Evolutionary conservation across 2,329 filamentous ascomycete species (phyloP), one percentile per base, ranked within the genome.

Genomic region (Calonectria pseudoreteaudii): DNA sequence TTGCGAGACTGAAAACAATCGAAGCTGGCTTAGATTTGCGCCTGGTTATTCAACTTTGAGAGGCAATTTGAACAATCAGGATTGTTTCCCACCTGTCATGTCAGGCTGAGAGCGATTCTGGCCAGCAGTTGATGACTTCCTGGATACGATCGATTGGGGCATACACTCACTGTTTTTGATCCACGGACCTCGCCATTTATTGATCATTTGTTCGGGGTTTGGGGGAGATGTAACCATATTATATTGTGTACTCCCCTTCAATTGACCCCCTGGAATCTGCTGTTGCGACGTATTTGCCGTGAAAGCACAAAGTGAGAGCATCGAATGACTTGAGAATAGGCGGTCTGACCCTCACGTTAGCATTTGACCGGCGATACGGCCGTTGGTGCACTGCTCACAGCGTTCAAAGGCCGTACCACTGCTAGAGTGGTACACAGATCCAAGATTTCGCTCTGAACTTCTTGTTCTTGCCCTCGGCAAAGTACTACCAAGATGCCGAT

Each of bases 371-470:
- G 56, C 6, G 56, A 62, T 62, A 62, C 56, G 34, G 56, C 56
- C 56, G 56, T 62, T 62, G 56, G 36, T 62, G 23, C 34, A 28
- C 23, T 41, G n/a, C 26, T 26, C 34, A 53, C 56, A 18, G 49
- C 34, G 53, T 53, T 53, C 49, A 31, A 38, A 31, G 26, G 58
- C 60, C 30, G 36, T 66, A 11, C 18, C 41, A n/a, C 41, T 34
- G 34, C 38, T 50, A 30, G 58, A 26, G 44, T 13, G 30, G 41
- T 16, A 62, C 26, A 41, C 41, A 44, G 65, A 36, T 41, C 71
- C 58, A 70, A 58, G 44, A 14, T 28, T 38, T 58, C 66, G 50
- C 41, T 50, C 66, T 60, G 60, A 66, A 52, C 20, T 49, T 49
- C 23, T 60, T 50, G 23, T 70, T 41, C 44, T 62, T 18, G 38